Evolutionary conservation across 345 rosid genomes (phyloP).

Genomic region (Euphorbia lathyris): DNA sequence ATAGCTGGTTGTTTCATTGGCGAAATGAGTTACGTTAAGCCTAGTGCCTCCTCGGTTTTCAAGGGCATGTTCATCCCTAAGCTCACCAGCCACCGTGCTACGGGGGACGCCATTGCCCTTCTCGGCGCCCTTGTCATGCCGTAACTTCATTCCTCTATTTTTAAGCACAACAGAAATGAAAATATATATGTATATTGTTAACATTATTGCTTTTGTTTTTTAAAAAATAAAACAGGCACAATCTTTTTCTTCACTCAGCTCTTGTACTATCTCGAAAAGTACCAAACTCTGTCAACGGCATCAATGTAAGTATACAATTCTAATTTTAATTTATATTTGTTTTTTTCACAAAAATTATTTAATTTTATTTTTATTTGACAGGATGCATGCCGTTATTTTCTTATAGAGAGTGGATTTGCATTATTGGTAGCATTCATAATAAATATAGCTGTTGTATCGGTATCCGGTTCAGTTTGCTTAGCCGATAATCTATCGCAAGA

Average conservation of each 20-base stretch:
- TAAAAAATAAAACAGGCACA: conserved; percentile 33
- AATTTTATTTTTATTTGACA: conserved; percentile 14
- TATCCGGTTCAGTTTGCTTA: conserved; percentile 53
- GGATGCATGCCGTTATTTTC: conserved; percentile 61
- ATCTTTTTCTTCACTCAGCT: conserved; percentile 45
- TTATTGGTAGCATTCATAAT: conserved; percentile 58
- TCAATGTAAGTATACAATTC: conserved; percentile 50
- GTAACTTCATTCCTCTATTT: conserved; percentile 14
- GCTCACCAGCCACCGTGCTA: conserved; percentile 34
- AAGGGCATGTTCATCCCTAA: conserved; percentile 42
- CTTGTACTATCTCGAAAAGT: conserved; percentile 38
- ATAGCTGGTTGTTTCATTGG: conserved; percentile 44
- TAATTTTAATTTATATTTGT: neutral
- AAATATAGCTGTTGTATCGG: conserved; percentile 52
- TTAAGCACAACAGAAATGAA: too few relatives aligned
- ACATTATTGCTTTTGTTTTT: neutral
- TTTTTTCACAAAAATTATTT: neutral
- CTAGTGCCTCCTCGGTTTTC: conserved; percentile 27
- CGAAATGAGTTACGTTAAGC: conserved; percentile 40
- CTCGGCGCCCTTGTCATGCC: conserved; percentile 50
- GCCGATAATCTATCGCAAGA: conserved; percentile 26
- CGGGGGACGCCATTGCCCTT: conserved; percentile 42
- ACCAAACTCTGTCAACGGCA: conserved; percentile 41
- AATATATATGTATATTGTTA: too few relatives aligned
- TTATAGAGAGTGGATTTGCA: conserved; percentile 63